A percentile compares a stretch with the other conserved stretches of the same genome.
Evolutionary conservation across 2,329 filamentous ascomycete genomes (phyloP).

Genomic region (Trichoderma simmonsii): DNA sequence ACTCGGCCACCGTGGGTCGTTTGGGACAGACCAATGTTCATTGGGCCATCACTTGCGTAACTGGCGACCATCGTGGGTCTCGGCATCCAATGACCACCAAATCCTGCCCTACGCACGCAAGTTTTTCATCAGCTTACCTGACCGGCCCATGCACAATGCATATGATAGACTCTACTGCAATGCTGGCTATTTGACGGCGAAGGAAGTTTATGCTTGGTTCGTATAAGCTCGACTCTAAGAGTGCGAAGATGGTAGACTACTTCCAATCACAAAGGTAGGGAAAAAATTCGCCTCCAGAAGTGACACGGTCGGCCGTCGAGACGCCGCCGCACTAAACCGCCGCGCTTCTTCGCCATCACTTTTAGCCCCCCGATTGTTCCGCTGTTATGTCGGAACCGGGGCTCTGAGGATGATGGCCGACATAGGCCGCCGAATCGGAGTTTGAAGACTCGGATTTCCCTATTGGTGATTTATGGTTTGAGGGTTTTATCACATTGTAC

Average conservation of each 20-base stretch:
- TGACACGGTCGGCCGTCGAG: not conserved
- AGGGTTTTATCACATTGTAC: not conserved
- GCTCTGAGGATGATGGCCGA: not conserved
- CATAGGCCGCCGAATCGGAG: slow-evolving; percentile 3
- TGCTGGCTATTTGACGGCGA: not conserved
- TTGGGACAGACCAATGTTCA: not conserved
- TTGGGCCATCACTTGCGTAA: slow-evolving; percentile 12
- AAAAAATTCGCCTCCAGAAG: not conserved
- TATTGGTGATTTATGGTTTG: not conserved
- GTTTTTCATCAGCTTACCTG: slow-evolving; percentile 19
- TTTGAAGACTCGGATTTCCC: not conserved
- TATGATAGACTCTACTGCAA: slow-evolving; percentile 4
- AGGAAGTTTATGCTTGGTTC: not conserved
- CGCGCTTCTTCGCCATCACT: not conserved
- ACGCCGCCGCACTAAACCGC: slow-evolving; percentile 1
- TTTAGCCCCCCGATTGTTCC: slow-evolving; percentile 7
- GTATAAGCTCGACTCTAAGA: not conserved
- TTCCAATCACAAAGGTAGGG: not conserved
- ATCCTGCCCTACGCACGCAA: slow-evolving; percentile 14
- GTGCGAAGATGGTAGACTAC: not conserved
- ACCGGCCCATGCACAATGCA: slow-evolving; percentile 2
- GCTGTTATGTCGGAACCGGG: not conserved
- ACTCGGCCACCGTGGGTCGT: slow-evolving; percentile 15
- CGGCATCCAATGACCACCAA: slow-evolving; percentile 16
- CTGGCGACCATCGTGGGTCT: slow-evolving; percentile 17